A percentile compares a stretch with the other conserved stretches of the same genome.
Evolutionary conservation across 176 grass and related monocot genomes (phyloP).

Genomic region (Cocos nucifera): DNA sequence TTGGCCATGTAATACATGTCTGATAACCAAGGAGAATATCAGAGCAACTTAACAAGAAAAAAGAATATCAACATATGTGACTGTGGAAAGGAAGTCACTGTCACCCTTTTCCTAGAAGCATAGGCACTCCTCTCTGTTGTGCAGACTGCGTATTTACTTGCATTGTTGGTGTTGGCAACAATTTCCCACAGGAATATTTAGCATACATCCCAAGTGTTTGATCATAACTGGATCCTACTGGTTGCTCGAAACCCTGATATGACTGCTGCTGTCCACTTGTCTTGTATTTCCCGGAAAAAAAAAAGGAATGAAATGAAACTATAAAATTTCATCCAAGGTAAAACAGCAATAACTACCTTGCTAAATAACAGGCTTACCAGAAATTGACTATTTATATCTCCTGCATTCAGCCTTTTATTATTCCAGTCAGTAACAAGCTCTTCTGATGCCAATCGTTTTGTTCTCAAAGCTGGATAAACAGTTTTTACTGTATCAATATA

Average conservation of each 20-base stretch:
- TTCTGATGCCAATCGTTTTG: conserved; percentile 77
- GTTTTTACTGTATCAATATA: no score
- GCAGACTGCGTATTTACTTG: conserved; percentile 24
- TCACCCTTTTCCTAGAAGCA: conserved; percentile 80
- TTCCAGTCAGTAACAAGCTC: conserved; percentile 72
- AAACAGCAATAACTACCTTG: neutral
- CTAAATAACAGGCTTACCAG: conserved; percentile 24
- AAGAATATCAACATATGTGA: no score
- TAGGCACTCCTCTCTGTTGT: conserved; percentile 26
- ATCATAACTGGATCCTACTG: conserved; percentile 38
- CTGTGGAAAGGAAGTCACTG: conserved; percentile 11
- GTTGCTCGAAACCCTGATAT: conserved; percentile 42
- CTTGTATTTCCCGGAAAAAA: conserved; percentile 12
- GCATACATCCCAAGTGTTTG: conserved; percentile 26
- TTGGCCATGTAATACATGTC: no score
- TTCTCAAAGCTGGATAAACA: conserved; percentile 54
- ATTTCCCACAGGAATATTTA: conserved; percentile 32
- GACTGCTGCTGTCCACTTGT: conserved; percentile 29
- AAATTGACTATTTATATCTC: conserved; percentile 48
- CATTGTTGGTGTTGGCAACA: conserved; percentile 23
- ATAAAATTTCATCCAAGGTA: neutral
- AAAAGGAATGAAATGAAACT: conserved; percentile 19
- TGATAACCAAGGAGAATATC: neutral
- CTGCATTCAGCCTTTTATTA: conserved; percentile 88
- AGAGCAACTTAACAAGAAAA: neutral